These are phyloP conservation scores for Didymosphaeria variabile DNA, from an alignment of 2,329 filamentous ascomycete species.

Conservation along the genomic window DNA sequence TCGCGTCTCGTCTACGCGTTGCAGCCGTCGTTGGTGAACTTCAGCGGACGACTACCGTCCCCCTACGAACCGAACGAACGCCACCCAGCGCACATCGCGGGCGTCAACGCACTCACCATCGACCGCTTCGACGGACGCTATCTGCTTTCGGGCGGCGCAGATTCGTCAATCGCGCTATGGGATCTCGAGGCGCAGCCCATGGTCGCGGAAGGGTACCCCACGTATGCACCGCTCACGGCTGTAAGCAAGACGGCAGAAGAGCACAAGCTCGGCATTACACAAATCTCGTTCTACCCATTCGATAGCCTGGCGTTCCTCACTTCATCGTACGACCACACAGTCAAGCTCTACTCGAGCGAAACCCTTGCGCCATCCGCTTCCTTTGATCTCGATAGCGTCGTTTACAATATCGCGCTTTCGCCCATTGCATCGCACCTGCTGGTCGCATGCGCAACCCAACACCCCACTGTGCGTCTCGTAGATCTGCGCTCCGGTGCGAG, in stretches of 20 bases:
- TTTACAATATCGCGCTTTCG: conserved; percentile 82
- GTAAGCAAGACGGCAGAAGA: conserved; percentile 42
- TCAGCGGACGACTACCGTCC: conserved; percentile 68
- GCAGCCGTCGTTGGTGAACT: conserved; percentile 72
- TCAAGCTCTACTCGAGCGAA: conserved; percentile 78
- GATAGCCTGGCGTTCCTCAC: conserved; percentile 79
- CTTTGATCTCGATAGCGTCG: conserved; percentile 73
- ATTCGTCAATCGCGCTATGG: conserved; percentile 87
- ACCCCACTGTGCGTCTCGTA: conserved; percentile 83
- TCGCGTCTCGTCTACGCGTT: conserved; percentile 74
- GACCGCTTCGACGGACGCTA: conserved; percentile 83
- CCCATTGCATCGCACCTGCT: conserved; percentile 76
- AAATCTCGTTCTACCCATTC: conserved; percentile 80
- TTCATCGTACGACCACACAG: conserved; percentile 78
- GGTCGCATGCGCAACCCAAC: conserved; percentile 87
- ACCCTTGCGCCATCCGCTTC: conserved; percentile 68
- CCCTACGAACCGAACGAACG: conserved; percentile 39
- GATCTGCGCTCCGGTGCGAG: conserved; percentile 84
- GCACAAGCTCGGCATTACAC: conserved; percentile 77
- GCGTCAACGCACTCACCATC: conserved; percentile 80
- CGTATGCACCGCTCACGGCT: conserved; percentile 37
- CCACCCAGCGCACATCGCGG: conserved; percentile 75
- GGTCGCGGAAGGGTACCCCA: conserved; percentile 26
- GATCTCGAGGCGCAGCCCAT: conserved; percentile 69
- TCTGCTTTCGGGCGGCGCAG: conserved; percentile 84